Evolutionary conservation across 768 basidiomycete genomes (phyloP), one percentile per base, ranked within the genome.

Genomic region (Candolleomyces aberdarensis): DNA sequence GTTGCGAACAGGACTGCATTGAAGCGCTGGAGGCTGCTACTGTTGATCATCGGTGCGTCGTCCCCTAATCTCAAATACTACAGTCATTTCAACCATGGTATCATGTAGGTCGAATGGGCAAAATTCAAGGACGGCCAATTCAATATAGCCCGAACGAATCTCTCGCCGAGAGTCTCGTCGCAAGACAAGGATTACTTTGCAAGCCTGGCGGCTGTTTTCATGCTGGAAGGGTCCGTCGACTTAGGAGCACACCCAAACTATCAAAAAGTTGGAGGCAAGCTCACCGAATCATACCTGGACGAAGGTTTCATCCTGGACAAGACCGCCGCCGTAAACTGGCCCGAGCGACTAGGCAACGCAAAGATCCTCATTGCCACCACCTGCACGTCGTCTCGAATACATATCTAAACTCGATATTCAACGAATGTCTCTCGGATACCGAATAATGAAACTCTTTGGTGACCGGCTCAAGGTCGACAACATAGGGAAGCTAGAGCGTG

Each of bases 381-480:
- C n/a, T 92, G 96, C 95, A 68, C 65, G 92, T 76, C 49, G n/a
- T n/a, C n/a, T 36, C 40, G 47, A 46, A 19, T 49, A 19, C 40
- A 56, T 14, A n/a, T 9, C 3, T 40, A 41, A 13, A 9, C 15
- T 53, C 19, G 11, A 52, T 60, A 7, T 59, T 54, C 9, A 61
- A 40, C 9, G 9, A 32, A 32, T 9, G 9, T 9, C 32, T 32
- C 3, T 98, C 98, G 97, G 97, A 99, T 76, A 99, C 97, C 29
- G 97, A 99, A 99, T 98, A 75, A 97, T 99, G 81, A 99, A 99
- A 78, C 90, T 99, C 62, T 99, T 99, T 63, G 97, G 97, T 47
- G 96, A 97, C 0, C 84, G 94, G 41, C 88, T 98, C 63, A 94
- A 95, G 76, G 97, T 98, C 6, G 96, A 98, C 68, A 83, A 92